Evolutionary conservation across 2,329 filamentous ascomycete species (phyloP), one percentile per base, ranked within the genome.

Genomic region (Alternaria burnsii): DNA sequence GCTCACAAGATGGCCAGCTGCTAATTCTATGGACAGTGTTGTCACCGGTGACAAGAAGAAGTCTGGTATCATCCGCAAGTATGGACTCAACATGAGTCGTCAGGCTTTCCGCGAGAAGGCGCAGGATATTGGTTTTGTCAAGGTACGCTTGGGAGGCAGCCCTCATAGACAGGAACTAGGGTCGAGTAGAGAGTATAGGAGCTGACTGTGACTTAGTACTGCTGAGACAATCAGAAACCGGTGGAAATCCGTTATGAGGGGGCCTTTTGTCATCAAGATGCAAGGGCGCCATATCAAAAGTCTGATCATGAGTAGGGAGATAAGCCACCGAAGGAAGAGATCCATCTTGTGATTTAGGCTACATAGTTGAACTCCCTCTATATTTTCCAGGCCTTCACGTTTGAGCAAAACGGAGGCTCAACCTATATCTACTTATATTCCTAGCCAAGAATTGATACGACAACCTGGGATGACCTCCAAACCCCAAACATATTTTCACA

Each of bases 1-100:
- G 9, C 5, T 9, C n/a, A 11, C 5, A 6, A 42, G 6, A 42
- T 6, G 18, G 14, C 3, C n/a, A 14, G 5, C 5, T 38, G 18
- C 46, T 50, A 32, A 50, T 50, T 3, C 18, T 10, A 18, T 12
- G 41, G 18, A 12, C 5, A 75, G 72, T 30, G 66, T 74, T 11
- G 71, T 75, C 1, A 75, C 71, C 0, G 72, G 72, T 38, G 61
- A 65, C 20, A 73, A 67, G 58, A 75, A 75, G 57, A 69, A 68
- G 18, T 94, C 94, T 76, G 95, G 95, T 93, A 88, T 99, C 75
- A 97, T 99, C 87, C 94, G 95, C 87, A 99, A 99, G 86, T 98
- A 98, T 85, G 94, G 94, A 79, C 87, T 97, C 76, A 93, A 96
- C 76, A 88, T 89, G 83, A 88, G 87, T 82, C 85, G 87, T 81